Base-by-base conservation (phyloP, 305 asterid species). In the Fraxinus ornus region DNA sequence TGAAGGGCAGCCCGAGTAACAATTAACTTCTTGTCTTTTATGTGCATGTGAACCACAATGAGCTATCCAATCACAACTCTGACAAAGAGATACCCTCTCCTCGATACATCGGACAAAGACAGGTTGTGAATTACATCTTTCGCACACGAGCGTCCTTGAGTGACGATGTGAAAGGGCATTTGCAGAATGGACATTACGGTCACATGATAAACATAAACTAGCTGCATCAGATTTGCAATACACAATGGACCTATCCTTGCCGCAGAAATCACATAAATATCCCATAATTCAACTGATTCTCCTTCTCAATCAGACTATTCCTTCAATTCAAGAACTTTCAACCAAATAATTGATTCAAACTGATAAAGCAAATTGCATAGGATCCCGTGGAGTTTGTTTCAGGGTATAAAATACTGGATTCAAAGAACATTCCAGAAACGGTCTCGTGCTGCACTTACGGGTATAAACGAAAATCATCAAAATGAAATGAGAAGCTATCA, bases 161-260 rank as follows among this genome's bases (percentile, higher is more conserved):
- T 95, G 99, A 30, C 99, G 95, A 28, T 82, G 91, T 9, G 99
- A 94, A 81, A 95, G 93, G 60, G 97, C 94, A 81, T 95, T 95
- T 64, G 98, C 99, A 12, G 97, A 95, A 88, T 95, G 99, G 83
- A 95, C 93, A 78, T 89, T 92, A 30, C 92, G 90, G 82, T 95
- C 99, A 75, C 99, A 95, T 37, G 98, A 92, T 72, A 95, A 88
- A 78, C 99, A 95, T 80, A 95, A 88, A 39, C 93, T 89, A 62
- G 99, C 99, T 68, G 94, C 88, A 86, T 95, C 99, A n/a, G 99
- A 94, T 70, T 93, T 94, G 81, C 98, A 95, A 74, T 91, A 90
- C 12, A 95, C 92, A 74, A 90, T 78, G 32, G 99, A 88, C 85
- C 89, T 87, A 86, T 92, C 93, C 71, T 93, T 97, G 85, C 90